These are phyloP conservation scores for Penicillium subrubescens DNA, from an alignment of 495 filamentous ascomycete species.

Conservation along the genomic window DNA sequence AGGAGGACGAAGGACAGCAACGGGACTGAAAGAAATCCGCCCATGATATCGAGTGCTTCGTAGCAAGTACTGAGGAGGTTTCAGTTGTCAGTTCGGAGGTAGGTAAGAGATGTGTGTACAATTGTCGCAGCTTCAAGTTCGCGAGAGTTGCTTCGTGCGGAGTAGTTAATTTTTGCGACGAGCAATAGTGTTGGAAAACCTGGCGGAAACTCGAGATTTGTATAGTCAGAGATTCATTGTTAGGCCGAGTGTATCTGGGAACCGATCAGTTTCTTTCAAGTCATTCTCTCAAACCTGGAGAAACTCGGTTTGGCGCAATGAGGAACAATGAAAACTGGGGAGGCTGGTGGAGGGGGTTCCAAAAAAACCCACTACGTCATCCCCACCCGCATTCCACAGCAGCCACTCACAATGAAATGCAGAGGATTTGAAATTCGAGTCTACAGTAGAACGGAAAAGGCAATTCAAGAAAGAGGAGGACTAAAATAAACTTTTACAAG, in stretches of 20 bases:
- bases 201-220: neutral
- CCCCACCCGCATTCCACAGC: constrained; percentile 19
- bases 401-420: neutral
- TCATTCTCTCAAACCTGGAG: constrained; percentile 1
- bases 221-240: constrained; percentile 4
- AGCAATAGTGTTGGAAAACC: neutral
- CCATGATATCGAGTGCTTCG: constrained; percentile 40
- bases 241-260: neutral
- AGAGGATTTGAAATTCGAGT: neutral
- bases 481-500: neutral
- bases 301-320: constrained; percentile 1
- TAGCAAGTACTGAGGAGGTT: neutral
- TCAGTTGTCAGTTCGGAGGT: neutral
- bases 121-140: neutral
- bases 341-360: constrained; percentile 4
- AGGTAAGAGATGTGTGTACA: neutral
- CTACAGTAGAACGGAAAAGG: neutral
- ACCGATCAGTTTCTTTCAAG: neutral
- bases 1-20: constrained; percentile 65
- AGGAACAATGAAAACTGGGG: constrained; percentile 11
- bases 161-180: neutral
- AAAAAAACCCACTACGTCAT: constrained; percentile 19
- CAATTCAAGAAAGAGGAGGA: neutral
- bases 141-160: neutral
- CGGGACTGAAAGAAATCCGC: constrained; percentile 70